These are phyloP conservation scores for Emericellopsis cladophorae DNA, from an alignment of 2,329 filamentous ascomycete species.

Conservation along the genomic window DNA sequence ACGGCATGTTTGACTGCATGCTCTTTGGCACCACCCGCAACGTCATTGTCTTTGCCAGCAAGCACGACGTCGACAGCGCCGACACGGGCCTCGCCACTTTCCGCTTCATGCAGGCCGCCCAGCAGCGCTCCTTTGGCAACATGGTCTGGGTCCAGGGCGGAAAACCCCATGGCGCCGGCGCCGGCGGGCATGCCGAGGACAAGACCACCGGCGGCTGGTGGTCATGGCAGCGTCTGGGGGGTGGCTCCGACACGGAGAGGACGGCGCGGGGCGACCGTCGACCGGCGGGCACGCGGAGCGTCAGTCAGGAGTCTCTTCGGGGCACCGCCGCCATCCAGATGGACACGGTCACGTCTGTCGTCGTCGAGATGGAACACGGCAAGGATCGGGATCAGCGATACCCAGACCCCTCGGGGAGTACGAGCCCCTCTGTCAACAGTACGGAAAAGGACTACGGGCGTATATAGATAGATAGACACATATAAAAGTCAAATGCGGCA, in stretches of 20 bases:
- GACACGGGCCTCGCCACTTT: constrained; percentile 40
- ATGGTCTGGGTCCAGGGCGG: constrained; percentile 23
- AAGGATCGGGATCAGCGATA: constrained; percentile 12
- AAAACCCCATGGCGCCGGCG: neutral
- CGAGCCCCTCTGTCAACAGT: constrained; percentile 13
- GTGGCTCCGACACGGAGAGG: neutral
- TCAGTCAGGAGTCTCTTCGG: constrained; percentile 20
- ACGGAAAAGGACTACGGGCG: constrained; percentile 10
- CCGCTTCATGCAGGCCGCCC: constrained; percentile 30
- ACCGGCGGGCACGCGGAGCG: constrained; percentile 4
- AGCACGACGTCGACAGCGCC: constrained; percentile 21
- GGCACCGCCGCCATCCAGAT: constrained; percentile 27
- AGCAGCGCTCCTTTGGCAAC: constrained; percentile 24
- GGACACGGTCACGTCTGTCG: constrained; percentile 28
- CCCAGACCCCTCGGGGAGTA: constrained; percentile 9
- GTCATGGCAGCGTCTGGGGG: constrained; percentile 2
- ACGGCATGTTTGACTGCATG: constrained; percentile 41
- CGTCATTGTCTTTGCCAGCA: constrained; percentile 34
- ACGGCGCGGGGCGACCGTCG: neutral
- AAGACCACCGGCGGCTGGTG: constrained; percentile 1
- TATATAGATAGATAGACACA: neutral
- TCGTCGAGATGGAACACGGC: constrained; percentile 19
- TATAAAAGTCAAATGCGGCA: neutral
- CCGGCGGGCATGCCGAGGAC: neutral
- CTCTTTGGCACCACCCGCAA: constrained; percentile 39